phyloP scores from a whole-genome alignment of 768 basidiomycete species.

The Kwoniella shandongensis region DNA sequence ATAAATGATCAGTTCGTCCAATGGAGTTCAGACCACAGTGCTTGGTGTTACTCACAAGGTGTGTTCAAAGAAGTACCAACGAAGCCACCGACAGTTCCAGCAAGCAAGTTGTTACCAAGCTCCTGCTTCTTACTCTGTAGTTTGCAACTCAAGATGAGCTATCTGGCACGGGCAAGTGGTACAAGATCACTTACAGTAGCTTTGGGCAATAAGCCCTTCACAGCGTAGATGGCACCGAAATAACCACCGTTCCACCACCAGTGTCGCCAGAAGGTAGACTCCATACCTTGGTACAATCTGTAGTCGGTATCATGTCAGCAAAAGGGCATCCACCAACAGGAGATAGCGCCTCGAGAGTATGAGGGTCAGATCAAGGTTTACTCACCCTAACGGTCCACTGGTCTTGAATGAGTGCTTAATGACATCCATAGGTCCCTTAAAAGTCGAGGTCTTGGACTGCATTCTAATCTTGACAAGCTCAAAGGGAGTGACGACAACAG shows the following conservation, averaged over 20 bases:
- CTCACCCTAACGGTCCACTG: constrained; percentile 71
- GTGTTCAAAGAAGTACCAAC: constrained; percentile 85
- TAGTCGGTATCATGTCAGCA: constrained; percentile 11
- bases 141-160: neutral
- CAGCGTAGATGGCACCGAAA: constrained; percentile 82
- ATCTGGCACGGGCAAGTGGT: neutral
- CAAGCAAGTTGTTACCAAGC: constrained; percentile 86
- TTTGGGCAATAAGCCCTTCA: constrained; percentile 75
- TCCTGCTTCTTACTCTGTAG: constrained; percentile 70
- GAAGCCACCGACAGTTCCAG: constrained; percentile 79
- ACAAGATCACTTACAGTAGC: constrained; percentile 66
- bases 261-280: constrained; percentile 89
- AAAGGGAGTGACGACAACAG: constrained; percentile 85
- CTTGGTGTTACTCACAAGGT: constrained; percentile 59
- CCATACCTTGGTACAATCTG: constrained; percentile 84
- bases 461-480: constrained; percentile 69
- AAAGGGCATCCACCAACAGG: neutral
- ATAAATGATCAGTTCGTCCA: neutral
- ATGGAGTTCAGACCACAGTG: too few relatives aligned
- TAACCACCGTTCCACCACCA: constrained; percentile 71
- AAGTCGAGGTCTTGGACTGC: constrained; percentile 89
- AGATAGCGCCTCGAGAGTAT: neutral
- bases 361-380: neutral
- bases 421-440: constrained; percentile 87
- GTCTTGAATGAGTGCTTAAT: constrained; percentile 73